Evolutionary conservation across 2,329 filamentous ascomycete genomes (phyloP), one percentile per base, ranked within the genome.

Genomic region (Ramularia collo-cygni): DNA sequence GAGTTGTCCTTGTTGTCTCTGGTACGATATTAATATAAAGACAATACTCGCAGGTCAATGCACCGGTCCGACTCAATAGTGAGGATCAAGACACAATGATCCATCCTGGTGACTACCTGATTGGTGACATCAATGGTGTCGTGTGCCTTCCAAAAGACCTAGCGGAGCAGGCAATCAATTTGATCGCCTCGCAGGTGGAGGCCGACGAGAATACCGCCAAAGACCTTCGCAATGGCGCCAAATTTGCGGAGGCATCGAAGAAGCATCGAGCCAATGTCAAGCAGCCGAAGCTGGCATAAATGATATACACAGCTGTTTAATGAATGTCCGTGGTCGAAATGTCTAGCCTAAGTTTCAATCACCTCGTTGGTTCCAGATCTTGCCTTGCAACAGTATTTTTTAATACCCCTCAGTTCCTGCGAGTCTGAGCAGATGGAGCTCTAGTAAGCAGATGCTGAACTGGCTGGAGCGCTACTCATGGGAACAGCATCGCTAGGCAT

Each of bases 71-170:
- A 8, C 48, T 63, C 18, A 46, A 59, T 18, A 54, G 54, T 17
- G 52, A 57, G 21, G 51, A 55, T 1, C 55, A 61, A 36, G 56
- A 60, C 1, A 46, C 48, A 1, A 44, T 38, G n/a, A 57, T 65
- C n/a, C 30, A 54, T 9, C 61, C 61, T 2, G 63, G 60, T 1
- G 62, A 66, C 35, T 62, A 61, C 38, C 40, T 66, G 8, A 57
- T 64, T 13, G 63, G 51, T 1, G 63, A 65, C 42, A 32, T 64
- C 16, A 62, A 66, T 41, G 63, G 63, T 8, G 61, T 66, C 4
- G 61, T 65, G 2, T 57, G 56, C 43, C 35, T 64, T 28, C 63
- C 56, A 19, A 45, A 52, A 21, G 42, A 21, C 1, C 38, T 57
- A 5, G 56, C 51, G 2, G 51, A 53, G 31, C 46, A 54, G 34